These are phyloP conservation scores for Sugiyamaella smithiae DNA, from an alignment of 805 yeast species.

Conservation along the genomic window DNA sequence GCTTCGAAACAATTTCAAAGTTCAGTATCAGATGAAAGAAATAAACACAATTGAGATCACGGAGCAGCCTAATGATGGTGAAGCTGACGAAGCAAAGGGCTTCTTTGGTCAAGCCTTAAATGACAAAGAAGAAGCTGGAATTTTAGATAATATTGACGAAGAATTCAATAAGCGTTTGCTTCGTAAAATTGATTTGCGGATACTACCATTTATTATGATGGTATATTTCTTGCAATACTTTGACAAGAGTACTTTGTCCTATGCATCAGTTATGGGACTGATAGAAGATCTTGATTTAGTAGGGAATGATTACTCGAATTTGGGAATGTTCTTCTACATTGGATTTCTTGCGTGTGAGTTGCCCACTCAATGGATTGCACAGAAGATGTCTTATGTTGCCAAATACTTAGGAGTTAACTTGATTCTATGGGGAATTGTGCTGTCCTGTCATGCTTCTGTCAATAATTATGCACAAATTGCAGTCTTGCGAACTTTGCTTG, in stretches of 20 bases:
- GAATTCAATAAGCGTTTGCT: slow-evolving; percentile 4
- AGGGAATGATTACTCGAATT: slow-evolving; percentile 42
- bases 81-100: not conserved
- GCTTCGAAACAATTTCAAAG: too few species aligned
- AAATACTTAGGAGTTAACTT: slow-evolving; percentile 16
- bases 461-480: slow-evolving; percentile 45
- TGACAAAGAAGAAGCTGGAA: not conserved
- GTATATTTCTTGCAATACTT: slow-evolving; percentile 19
- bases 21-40: too few species aligned
- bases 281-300: slow-evolving; percentile 30
- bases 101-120: not conserved
- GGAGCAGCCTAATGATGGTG: not conserved
- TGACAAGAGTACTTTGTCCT: slow-evolving; percentile 52
- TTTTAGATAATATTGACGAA: not conserved
- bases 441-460: slow-evolving; percentile 32
- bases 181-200: slow-evolving; percentile 23
- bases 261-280: slow-evolving; percentile 50
- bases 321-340: slow-evolving; percentile 42
- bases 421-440: slow-evolving; percentile 19
- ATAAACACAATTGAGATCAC: too few species aligned
- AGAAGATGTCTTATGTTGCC: slow-evolving; percentile 18
- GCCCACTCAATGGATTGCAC: slow-evolving; percentile 43
- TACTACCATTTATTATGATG: slow-evolving; percentile 19
- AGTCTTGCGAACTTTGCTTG: slow-evolving; percentile 47
- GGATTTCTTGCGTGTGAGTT: slow-evolving; percentile 46